Evolutionary conservation across 257 asterid species (phyloP), one percentile per base, ranked within the genome.

Genomic region (Avicennia marina): DNA sequence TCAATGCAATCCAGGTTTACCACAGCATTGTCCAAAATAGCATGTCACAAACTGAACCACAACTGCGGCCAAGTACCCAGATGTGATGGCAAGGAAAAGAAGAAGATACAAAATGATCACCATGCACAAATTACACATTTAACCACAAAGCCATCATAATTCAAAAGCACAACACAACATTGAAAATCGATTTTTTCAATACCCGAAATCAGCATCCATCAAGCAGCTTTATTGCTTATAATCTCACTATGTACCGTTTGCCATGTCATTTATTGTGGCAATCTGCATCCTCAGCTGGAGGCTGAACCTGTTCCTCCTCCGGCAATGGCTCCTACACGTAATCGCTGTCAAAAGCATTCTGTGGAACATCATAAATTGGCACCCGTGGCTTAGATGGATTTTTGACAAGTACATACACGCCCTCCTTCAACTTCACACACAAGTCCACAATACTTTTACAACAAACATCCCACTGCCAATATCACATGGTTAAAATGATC

Each of bases 301-400:
- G 95, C 76, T 90, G 95, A 57, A 75, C 95, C 73, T 90, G 97
- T 29, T 90, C 95, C 0, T 86, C 97, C 77, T 90, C 97, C 0
- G 97, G 89, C 78, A 90, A 64, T 1, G 95, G 97, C 75, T 90
- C 97, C 82, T 90, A 95, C 60, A 82, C 90, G 26, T 86, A 90
- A 44, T 90, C 97, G 63, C 84, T 90, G 63, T 86, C 95, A 70
- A 90, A 90, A 18, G 97, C 97, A 82, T 90, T 95, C 38, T 81
- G 81, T 0, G 97, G 97, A 11, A 90, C 97, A 64, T 90, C 97
- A 44, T 90, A 90, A 21, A 90, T 86, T 36, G 95, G 70, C 62
- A 90, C 95, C 60, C 86, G 97, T 0, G 95, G 95, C 81, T 90
- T 90, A 1, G 86, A 63, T 2, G 97, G 97, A 68, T 90, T 95